Evolutionary conservation across 768 basidiomycete species (phyloP).

Genomic region (Butyriboletus loyo): DNA sequence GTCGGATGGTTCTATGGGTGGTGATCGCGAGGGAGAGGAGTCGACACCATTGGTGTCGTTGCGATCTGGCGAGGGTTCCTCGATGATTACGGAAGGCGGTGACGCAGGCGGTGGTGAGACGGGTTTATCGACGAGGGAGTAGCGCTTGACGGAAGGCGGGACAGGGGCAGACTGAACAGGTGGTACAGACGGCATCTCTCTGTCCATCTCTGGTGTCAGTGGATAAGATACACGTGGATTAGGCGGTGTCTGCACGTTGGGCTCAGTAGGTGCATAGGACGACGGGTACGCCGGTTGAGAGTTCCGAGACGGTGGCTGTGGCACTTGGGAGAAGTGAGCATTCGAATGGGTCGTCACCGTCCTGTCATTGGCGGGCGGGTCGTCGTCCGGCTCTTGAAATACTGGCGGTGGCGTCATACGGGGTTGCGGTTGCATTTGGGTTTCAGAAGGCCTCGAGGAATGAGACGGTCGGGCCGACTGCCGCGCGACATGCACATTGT

Average conservation of each 20-base stretch:
- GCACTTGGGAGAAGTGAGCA: slow-evolving; percentile 7
- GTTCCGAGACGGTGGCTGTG: slow-evolving; percentile 17
- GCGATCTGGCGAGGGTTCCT: slow-evolving; percentile 24
- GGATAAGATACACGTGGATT: slow-evolving; percentile 12
- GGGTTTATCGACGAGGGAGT: slow-evolving; percentile 76
- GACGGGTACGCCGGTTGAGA: slow-evolving; percentile 9
- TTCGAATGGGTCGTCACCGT: slow-evolving; percentile 3
- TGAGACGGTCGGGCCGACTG: slow-evolving; percentile 44
- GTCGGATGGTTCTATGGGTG: slow-evolving; percentile 39
- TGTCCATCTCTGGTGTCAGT: slow-evolving; percentile 20
- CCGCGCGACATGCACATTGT: slow-evolving; percentile 34
- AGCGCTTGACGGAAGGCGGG: slow-evolving; percentile 72
- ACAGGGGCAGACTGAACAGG: slow-evolving; percentile 33
- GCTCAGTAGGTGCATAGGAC: slow-evolving; percentile 11
- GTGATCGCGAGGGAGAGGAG: slow-evolving; percentile 33
- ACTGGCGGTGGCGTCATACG: slow-evolving; percentile 30
- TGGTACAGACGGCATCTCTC: slow-evolving; percentile 27
- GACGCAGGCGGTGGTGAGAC: slow-evolving; percentile 38
- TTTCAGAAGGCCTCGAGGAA: slow-evolving; percentile 36
- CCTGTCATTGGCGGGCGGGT: slow-evolving; percentile 16
- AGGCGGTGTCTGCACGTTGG: not conserved
- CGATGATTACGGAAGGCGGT: slow-evolving; percentile 49
- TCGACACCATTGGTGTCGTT: slow-evolving; percentile 29
- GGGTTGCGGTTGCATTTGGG: slow-evolving; percentile 25
- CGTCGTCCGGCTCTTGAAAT: slow-evolving; percentile 33